Percentiles rank a stretch among this genome's conserved stretches.
phyloP scores from a whole-genome alignment of 2,329 filamentous ascomycete genomes.

The Fusarium hostae region DNA sequence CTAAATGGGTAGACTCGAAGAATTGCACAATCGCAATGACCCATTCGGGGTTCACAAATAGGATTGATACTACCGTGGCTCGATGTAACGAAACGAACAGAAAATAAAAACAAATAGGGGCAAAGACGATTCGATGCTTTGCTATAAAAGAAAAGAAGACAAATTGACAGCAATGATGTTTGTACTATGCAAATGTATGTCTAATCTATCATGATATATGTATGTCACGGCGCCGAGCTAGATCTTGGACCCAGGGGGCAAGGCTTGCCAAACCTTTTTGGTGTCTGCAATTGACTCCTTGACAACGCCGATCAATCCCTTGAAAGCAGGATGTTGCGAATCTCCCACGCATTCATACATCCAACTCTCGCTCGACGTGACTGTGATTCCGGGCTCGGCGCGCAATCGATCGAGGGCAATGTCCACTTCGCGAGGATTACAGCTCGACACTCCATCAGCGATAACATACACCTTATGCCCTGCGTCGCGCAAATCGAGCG shows the following conservation, averaged over 20 bases:
- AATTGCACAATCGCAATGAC: constrained; percentile 34
- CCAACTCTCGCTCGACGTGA: constrained; percentile 90
- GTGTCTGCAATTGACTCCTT: constrained; percentile 81
- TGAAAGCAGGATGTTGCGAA: constrained; percentile 78
- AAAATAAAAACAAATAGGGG: constrained; percentile 2
- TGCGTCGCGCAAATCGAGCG: constrained; percentile 78
- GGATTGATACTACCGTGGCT: constrained; percentile 19
- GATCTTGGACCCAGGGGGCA: constrained; percentile 70
- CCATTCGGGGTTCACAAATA: constrained; percentile 4
- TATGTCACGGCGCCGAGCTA: constrained; percentile 43
- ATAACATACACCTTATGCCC: constrained; percentile 88
- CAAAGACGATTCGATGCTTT: background rate
- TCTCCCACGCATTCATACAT: constrained; percentile 92
- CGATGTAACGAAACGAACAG: constrained; percentile 24
- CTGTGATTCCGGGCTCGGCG: constrained; percentile 73
- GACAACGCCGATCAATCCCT: constrained; percentile 76
- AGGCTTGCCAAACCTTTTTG: constrained; percentile 71
- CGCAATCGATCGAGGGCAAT: constrained; percentile 82
- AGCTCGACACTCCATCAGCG: constrained; percentile 89
- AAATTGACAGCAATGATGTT: constrained; percentile 1
- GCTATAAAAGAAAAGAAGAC: constrained; percentile 13
- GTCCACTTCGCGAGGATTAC: constrained; percentile 82
- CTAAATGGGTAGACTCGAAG: constrained; percentile 19
- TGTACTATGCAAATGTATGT: constrained; percentile 2
- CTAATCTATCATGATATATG: constrained; percentile 1